These are phyloP conservation scores for Gracilaria vermiculophylla DNA, from an alignment of 23 red algal genomes.

Conservation along the genomic window DNA sequence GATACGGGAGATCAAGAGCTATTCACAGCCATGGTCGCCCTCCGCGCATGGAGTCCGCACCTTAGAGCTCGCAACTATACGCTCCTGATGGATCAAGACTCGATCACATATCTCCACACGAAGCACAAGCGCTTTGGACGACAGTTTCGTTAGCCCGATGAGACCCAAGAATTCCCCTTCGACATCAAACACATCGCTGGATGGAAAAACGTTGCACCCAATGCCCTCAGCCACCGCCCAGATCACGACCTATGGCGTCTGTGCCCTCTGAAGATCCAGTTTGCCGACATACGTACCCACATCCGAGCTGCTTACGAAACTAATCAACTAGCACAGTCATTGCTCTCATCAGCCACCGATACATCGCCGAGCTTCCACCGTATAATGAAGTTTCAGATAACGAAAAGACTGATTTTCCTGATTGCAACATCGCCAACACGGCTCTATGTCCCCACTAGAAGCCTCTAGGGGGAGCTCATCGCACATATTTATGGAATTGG, in stretches of 20 bases:
- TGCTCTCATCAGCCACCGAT: no score
- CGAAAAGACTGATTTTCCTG: not conserved
- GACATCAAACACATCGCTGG: not conserved
- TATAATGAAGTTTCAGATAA: not conserved
- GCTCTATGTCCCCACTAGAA: not conserved
- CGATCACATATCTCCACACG: not conserved
- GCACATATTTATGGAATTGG: not conserved
- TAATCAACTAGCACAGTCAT: not conserved
- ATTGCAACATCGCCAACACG: not conserved
- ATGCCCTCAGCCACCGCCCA: no score
- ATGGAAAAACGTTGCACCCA: no score
- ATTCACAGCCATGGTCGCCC: not conserved
- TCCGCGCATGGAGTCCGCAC: slow-evolving; percentile 1
- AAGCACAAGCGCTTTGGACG: not conserved
- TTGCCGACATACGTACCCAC: no score
- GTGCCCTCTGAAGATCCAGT: no score
- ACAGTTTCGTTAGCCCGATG: not conserved
- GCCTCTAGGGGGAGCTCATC: not conserved
- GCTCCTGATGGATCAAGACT: not conserved
- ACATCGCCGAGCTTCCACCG: no score
- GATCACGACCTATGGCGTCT: not conserved
- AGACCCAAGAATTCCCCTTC: not conserved
- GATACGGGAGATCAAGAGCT: not conserved
- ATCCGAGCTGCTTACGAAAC: not conserved
- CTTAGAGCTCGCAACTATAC: not conserved